phyloP scores from a whole-genome alignment of 768 basidiomycete species.

The Collybia mongolica region DNA sequence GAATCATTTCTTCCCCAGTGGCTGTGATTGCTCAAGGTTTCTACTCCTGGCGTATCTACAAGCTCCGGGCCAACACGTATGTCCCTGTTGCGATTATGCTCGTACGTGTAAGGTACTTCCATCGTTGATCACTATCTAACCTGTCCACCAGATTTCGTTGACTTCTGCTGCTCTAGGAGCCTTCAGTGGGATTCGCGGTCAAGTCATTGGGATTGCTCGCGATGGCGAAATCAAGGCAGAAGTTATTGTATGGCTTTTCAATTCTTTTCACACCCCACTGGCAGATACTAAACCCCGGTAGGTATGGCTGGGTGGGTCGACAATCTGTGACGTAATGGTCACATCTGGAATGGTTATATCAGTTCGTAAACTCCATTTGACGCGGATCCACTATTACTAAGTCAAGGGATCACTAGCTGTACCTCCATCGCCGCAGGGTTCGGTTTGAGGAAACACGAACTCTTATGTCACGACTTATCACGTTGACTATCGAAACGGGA shows the following conservation, averaged over 20 bases:
- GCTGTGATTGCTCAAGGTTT: background rate
- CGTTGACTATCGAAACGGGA: conserved; percentile 2
- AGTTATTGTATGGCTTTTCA: background rate
- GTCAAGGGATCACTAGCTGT: no score
- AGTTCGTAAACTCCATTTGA: background rate
- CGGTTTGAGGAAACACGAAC: background rate
- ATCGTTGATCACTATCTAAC: no score
- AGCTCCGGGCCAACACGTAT: no score
- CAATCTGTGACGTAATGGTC: background rate
- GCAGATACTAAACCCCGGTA: background rate
- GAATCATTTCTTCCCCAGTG: background rate
- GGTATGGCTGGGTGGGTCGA: background rate
- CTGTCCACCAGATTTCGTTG: no score
- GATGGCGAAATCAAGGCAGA: background rate
- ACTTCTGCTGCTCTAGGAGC: no score
- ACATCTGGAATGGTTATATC: background rate
- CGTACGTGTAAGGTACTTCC: no score
- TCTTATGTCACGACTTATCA: conserved; percentile 1
- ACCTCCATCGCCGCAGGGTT: background rate
- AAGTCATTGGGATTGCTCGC: no score
- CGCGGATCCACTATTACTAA: background rate
- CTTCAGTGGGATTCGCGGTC: no score
- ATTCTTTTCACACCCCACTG: background rate
- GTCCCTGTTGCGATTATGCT: no score
- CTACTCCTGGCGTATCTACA: no score